A percentile compares a stretch with the other conserved stretches of the same genome.
These are phyloP conservation scores for Pleurozium schreberi DNA, from an alignment of 225 moss, liverwort and hornwort genomes.

Conservation along the genomic window DNA sequence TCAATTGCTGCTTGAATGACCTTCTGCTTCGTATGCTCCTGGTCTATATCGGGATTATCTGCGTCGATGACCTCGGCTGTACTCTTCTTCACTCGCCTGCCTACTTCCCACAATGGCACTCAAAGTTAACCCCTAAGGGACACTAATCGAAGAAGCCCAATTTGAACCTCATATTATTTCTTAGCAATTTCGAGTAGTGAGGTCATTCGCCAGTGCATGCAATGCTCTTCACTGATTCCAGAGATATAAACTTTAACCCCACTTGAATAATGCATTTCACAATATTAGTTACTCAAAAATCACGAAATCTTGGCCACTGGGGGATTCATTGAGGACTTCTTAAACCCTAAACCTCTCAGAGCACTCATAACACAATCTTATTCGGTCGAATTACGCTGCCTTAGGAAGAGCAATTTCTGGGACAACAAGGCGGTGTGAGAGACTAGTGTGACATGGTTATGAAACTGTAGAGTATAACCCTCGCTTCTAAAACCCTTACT, in stretches of 20 bases:
- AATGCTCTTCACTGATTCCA: not conserved
- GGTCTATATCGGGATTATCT: slow-evolving; percentile 22
- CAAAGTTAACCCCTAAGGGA: not conserved
- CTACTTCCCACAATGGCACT: slow-evolving; percentile 6
- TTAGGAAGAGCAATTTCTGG: too few species aligned
- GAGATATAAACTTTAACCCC: not conserved
- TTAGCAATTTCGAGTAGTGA: not conserved
- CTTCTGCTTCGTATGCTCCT: slow-evolving; percentile 22
- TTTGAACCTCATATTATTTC: not conserved
- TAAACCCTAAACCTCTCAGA: too few species aligned
- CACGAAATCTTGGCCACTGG: not conserved
- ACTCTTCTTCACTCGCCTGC: slow-evolving; percentile 30
- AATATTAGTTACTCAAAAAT: not conserved
- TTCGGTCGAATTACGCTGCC: too few species aligned
- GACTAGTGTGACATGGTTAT: too few species aligned
- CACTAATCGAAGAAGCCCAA: not conserved
- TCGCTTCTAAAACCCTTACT: too few species aligned
- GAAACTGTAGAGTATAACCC: too few species aligned
- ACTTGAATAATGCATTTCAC: not conserved
- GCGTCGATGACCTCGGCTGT: slow-evolving; percentile 7
- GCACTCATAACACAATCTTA: too few species aligned
- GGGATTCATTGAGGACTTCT: not conserved
- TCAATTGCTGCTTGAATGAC: slow-evolving; percentile 51
- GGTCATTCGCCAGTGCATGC: not conserved
- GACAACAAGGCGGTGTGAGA: too few species aligned